Percentiles rank a stretch among this genome's conserved stretches.
Conservation (phyloP, 2,329 filamentous ascomycete genomes). For the Dothiorella sarmentorum region DNA sequence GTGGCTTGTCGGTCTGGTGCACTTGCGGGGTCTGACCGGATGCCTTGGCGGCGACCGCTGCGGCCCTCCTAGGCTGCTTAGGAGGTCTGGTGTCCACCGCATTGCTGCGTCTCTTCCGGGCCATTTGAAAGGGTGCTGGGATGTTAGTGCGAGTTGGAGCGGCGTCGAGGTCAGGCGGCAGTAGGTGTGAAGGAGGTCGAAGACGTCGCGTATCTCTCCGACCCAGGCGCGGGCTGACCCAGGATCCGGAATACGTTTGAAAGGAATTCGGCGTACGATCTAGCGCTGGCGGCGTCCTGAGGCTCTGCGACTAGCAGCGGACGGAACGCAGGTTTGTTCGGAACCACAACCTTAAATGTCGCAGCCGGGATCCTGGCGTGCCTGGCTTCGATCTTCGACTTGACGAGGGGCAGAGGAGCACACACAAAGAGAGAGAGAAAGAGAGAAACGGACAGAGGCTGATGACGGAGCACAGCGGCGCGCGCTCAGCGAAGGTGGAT, state of each 20-base stretch:
- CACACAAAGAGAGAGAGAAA: no score
- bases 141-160: neutral
- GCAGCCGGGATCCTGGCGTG: neutral
- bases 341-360: slow-evolving; percentile 6
- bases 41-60: neutral
- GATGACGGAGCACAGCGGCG: no score
- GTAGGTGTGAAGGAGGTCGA: neutral
- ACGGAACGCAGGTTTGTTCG: slow-evolving; percentile 4
- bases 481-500: neutral
- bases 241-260: neutral
- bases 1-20: neutral
- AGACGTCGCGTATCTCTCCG: neutral
- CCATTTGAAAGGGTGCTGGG: neutral
- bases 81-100: neutral
- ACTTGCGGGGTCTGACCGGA: neutral
- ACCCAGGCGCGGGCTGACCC: neutral
- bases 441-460: no score
- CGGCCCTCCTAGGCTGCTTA: neutral
- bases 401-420: neutral
- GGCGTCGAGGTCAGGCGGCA: neutral
- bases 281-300: neutral
- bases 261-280: neutral
- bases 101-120: neutral
- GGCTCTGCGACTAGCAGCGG: neutral
- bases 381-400: neutral